Conservation (phyloP, 768 basidiomycete species). For the Rhizopogon roseolus region DNA sequence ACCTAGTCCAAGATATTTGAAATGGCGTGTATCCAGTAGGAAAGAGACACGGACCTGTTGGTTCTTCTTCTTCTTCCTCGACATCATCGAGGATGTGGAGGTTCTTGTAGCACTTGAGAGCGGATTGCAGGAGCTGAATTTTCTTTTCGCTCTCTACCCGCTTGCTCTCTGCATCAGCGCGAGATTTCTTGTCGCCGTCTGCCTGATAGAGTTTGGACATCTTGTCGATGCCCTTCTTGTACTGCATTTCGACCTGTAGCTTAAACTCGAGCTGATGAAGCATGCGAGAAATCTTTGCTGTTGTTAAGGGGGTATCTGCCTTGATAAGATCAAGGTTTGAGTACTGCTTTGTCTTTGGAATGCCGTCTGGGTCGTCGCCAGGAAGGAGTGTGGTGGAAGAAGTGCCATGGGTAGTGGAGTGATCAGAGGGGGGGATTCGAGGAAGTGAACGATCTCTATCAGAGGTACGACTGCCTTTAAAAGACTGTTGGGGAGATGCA, state of each 20-base stretch:
- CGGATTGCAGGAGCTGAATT: slow-evolving; percentile 86
- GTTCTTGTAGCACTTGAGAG: slow-evolving; percentile 95
- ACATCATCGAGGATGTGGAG: slow-evolving; percentile 89
- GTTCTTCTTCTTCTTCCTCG: slow-evolving; percentile 76
- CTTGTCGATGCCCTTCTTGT: slow-evolving; percentile 97
- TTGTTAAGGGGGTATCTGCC: slow-evolving; percentile 94
- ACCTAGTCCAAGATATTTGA: slow-evolving; percentile 32
- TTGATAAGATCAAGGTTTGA: slow-evolving; percentile 92
- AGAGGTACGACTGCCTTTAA: slow-evolving; percentile 10
- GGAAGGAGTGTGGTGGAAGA: slow-evolving; percentile 32
- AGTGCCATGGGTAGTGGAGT: slow-evolving; percentile 29
- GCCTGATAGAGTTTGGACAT: slow-evolving; percentile 96
- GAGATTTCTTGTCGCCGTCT: slow-evolving; percentile 95
- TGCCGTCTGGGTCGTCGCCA: slow-evolving; percentile 32
- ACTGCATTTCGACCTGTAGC: slow-evolving; percentile 95
- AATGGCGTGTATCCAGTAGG: neutral
- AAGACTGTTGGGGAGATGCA: slow-evolving; percentile 23
- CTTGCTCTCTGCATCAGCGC: slow-evolving; percentile 91
- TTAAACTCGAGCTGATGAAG: slow-evolving; percentile 99
- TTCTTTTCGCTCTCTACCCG: slow-evolving; percentile 94
- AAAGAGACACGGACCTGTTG: slow-evolving; percentile 35
- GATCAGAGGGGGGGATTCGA: slow-evolving; percentile 51
- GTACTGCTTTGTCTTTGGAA: slow-evolving; percentile 59
- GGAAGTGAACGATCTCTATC: slow-evolving; percentile 31
- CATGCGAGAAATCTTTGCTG: slow-evolving; percentile 96